Conservation (phyloP, 1,284 basidiomycete species). For the Kalmanozyma brasiliensis region DNA sequence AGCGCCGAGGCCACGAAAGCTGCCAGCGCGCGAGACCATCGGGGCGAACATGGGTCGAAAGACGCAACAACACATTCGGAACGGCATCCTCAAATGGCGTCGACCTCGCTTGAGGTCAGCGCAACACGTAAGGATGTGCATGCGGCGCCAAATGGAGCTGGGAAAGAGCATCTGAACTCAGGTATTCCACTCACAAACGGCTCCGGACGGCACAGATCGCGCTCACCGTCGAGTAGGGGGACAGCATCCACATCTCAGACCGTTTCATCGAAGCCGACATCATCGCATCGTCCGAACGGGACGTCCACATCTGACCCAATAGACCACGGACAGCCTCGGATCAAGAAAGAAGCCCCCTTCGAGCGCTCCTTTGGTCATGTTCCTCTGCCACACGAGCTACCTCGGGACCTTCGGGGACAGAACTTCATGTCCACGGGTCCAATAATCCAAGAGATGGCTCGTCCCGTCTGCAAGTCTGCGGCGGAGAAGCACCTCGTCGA, state of each 20-base stretch:
- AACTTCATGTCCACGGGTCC: constrained; percentile 18
- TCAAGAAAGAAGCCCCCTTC: not conserved
- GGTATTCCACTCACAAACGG: constrained; percentile 1
- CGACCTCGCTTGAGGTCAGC: not conserved
- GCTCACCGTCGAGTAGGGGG: constrained; percentile 1
- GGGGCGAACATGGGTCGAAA: not conserved
- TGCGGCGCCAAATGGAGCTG: constrained; percentile 1
- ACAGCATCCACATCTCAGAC: not conserved
- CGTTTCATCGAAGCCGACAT: not conserved
- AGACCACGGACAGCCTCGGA: not conserved
- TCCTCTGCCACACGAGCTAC: constrained; percentile 49
- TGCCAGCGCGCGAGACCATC: not conserved
- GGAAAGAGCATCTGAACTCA: not conserved
- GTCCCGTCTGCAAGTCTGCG: constrained; percentile 7
- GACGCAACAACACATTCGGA: not conserved
- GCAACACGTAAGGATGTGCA: not conserved
- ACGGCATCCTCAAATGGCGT: not conserved
- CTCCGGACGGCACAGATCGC: constrained; percentile 10
- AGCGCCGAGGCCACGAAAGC: not conserved
- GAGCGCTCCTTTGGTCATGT: constrained; percentile 42
- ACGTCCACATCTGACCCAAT: not conserved
- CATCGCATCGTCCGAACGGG: not conserved
- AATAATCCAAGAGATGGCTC: constrained; percentile 11
- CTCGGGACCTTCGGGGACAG: constrained; percentile 20
- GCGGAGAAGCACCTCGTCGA: constrained; percentile 24